A percentile compares a stretch with the other conserved stretches of the same genome.
Conservation (phyloP, 306 rosid species). For the Bauhinia variegata region DNA sequence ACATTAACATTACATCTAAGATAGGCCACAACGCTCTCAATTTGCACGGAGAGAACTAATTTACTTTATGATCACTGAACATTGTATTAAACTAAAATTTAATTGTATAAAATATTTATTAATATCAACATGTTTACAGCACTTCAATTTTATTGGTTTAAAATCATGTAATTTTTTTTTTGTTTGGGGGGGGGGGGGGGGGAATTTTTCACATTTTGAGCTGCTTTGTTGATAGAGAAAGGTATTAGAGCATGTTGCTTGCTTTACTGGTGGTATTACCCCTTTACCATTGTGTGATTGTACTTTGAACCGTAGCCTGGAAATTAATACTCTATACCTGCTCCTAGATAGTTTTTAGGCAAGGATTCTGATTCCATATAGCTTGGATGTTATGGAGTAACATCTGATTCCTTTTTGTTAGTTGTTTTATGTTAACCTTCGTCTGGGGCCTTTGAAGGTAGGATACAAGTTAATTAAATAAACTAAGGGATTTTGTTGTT, state of each 20-base stretch:
- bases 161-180: slow-evolving; percentile 13
- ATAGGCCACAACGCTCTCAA: no score
- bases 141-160: neutral
- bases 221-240: slow-evolving; percentile 9
- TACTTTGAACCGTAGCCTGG: neutral
- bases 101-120: no score
- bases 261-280: slow-evolving; percentile 7
- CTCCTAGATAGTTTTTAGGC: neutral
- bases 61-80: no score
- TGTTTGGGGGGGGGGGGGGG: no score
- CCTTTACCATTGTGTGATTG: neutral
- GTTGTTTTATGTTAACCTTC: slow-evolving; percentile 6
- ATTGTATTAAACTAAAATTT: no score
- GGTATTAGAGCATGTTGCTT: neutral
- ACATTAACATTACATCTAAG: no score
- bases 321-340: neutral
- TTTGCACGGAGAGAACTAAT: no score
- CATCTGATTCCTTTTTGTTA: slow-evolving; percentile 17
- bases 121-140: neutral
- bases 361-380: neutral
- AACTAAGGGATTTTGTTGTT: neutral
- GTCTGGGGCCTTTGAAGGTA: neutral
- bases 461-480: neutral
- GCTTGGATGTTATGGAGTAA: neutral
- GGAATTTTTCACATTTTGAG: neutral